A percentile compares a stretch with the other conserved stretches of the same genome.
Conservation (phyloP, 2,329 filamentous ascomycete species). For the Davidsoniella virescens region DNA sequence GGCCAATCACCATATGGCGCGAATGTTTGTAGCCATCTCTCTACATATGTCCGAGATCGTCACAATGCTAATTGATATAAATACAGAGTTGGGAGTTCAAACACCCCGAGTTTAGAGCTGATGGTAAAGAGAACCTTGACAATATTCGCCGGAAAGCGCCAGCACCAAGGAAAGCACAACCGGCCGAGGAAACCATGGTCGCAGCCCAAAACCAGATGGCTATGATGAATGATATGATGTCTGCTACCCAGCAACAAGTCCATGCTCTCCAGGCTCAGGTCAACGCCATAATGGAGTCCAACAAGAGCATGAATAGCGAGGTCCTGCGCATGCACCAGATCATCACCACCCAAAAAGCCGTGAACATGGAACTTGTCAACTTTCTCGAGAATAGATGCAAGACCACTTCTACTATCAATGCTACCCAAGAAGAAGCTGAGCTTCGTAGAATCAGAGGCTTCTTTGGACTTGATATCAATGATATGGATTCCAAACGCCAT, state of each 20-base stretch:
- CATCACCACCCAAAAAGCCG: constrained; percentile 31
- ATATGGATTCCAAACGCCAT: constrained; percentile 6
- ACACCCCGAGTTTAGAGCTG: constrained; percentile 87
- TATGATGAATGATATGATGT: constrained; percentile 8
- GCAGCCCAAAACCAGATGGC: constrained; percentile 58
- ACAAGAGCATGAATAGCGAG: constrained; percentile 45
- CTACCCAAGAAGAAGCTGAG: constrained; percentile 18
- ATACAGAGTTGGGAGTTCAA: constrained; percentile 83
- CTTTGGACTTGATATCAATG: constrained; percentile 1
- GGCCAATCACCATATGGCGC: constrained; percentile 47
- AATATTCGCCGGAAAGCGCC: constrained; percentile 94
- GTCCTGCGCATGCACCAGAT: constrained; percentile 44
- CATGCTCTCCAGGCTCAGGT: constrained; percentile 70
- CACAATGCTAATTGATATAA: neutral
- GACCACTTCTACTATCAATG: constrained; percentile 8
- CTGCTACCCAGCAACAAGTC: constrained; percentile 12
- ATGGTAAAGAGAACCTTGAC: constrained; percentile 91
- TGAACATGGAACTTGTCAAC: constrained; percentile 40
- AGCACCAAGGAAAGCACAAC: constrained; percentile 61
- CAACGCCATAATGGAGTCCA: constrained; percentile 53
- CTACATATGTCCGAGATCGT: neutral
- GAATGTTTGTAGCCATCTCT: constrained; percentile 39
- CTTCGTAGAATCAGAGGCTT: constrained; percentile 34
- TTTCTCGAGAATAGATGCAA: constrained; percentile 23
- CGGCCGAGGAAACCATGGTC: constrained; percentile 55